Evolutionary conservation across 768 basidiomycete genomes (phyloP).

Genomic region (Gyrodon lividus): DNA sequence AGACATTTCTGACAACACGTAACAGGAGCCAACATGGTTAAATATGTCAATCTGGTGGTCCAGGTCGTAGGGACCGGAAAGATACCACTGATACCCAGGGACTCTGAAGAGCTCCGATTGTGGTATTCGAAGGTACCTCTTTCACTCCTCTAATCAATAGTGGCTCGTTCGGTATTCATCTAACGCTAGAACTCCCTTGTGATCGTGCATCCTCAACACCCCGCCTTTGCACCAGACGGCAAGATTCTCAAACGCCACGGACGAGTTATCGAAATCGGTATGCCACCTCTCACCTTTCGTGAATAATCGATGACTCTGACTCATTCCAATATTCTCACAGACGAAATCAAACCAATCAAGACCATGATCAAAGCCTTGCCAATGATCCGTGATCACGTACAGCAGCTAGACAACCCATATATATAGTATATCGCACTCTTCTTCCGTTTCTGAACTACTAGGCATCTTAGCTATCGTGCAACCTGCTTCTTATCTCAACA

Average conservation of each 20-base stretch:
- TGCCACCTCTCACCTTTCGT: constrained; percentile 12
- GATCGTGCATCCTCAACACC: constrained; percentile 65
- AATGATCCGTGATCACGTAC: constrained; percentile 58
- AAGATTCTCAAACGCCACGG: constrained; percentile 61
- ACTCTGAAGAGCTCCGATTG: constrained; percentile 51
- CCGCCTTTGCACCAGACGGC: constrained; percentile 40
- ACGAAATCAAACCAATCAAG: constrained; percentile 71
- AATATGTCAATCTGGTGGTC: constrained; percentile 65
- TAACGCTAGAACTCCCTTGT: constrained; percentile 67
- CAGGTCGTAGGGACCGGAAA: constrained; percentile 73
- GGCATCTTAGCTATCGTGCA: constrained; percentile 8
- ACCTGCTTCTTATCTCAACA: constrained; percentile 2
- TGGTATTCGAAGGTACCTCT: constrained; percentile 71
- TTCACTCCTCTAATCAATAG: constrained; percentile 12
- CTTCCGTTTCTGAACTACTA: neutral
- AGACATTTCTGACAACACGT: neutral
- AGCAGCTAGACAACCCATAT: constrained; percentile 20
- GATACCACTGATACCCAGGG: constrained; percentile 52
- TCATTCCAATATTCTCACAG: constrained; percentile 33
- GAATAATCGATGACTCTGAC: neutral
- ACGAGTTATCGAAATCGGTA: constrained; percentile 61
- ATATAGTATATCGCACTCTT: constrained; percentile 7
- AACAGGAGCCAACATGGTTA: constrained; percentile 54
- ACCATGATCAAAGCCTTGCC: constrained; percentile 70
- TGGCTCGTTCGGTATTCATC: constrained; percentile 4